A percentile compares a stretch with the other conserved stretches of the same genome.
These are phyloP conservation scores for Claviceps spartinae DNA, from an alignment of 2,329 filamentous ascomycete genomes.

Conservation along the genomic window DNA sequence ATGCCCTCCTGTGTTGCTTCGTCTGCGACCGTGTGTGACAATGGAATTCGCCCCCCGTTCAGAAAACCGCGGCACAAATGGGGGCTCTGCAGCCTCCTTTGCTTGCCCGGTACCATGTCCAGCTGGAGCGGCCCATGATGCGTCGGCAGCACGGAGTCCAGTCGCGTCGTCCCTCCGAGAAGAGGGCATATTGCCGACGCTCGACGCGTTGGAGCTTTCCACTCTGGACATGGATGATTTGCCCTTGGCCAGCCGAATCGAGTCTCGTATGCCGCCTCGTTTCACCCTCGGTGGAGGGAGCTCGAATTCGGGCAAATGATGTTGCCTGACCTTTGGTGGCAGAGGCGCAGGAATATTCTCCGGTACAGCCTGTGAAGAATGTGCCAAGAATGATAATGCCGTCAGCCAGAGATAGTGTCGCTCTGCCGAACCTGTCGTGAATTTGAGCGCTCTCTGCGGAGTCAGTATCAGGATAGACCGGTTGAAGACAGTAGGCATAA, in stretches of 20 bases:
- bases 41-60: constrained; percentile 35
- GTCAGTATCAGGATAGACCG: constrained; percentile 92
- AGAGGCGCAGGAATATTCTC: constrained; percentile 49
- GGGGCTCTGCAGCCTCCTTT: constrained; percentile 54
- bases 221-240: constrained; percentile 38
- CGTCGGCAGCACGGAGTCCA: constrained; percentile 26
- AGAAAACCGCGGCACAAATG: constrained; percentile 56
- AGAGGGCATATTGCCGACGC: constrained; percentile 23
- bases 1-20: constrained; percentile 77
- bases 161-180: constrained; percentile 22
- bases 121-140: constrained; percentile 23
- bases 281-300: constrained; percentile 33
- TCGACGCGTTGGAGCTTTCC: constrained; percentile 37
- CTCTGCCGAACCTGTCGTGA: constrained; percentile 71
- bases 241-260: constrained; percentile 76
- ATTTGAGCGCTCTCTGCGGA: constrained; percentile 85
- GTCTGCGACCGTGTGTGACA: constrained; percentile 59
- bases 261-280: constrained; percentile 60
- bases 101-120: constrained; percentile 34
- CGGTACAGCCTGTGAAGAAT: constrained; percentile 69
- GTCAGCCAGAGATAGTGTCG: constrained; percentile 93
- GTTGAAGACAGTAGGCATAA: constrained; percentile 56
- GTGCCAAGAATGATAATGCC: constrained; percentile 84
- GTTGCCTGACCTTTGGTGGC: constrained; percentile 24
- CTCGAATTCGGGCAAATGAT: constrained; percentile 38